Evolutionary conservation across 1,139 yeast species (phyloP).

Genomic region (Lodderomyces beijingensis): DNA sequence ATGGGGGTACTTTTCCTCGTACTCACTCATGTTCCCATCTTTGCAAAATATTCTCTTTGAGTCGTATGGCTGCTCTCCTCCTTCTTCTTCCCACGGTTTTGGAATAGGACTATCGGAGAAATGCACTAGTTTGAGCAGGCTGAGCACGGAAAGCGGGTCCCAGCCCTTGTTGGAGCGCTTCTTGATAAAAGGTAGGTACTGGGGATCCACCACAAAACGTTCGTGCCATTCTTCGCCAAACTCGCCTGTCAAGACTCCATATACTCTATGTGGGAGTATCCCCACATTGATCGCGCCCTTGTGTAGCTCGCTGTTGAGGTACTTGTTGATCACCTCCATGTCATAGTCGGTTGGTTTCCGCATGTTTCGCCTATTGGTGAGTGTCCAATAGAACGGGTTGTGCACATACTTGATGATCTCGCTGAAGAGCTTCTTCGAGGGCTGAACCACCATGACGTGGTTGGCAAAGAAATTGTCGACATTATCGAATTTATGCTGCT

Average conservation of each 20-base stretch:
- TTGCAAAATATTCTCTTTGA: conserved; percentile 24
- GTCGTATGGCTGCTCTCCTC: conserved; percentile 20
- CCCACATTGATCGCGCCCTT: conserved; percentile 24
- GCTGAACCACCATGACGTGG: conserved; percentile 45
- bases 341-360: conserved; percentile 35
- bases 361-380: conserved; percentile 19
- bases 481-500: conserved; percentile 29
- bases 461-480: conserved; percentile 32
- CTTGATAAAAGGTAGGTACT: conserved; percentile 26
- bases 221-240: conserved; percentile 30
- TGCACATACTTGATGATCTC: conserved; percentile 26
- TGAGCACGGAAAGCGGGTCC: conserved; percentile 21
- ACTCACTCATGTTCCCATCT: conserved; percentile 15
- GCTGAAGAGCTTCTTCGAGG: conserved; percentile 25
- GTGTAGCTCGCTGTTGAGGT: conserved; percentile 21
- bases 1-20: conserved; percentile 18
- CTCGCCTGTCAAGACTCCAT: conserved; percentile 49
- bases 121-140: conserved; percentile 29
- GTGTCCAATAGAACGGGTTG: conserved; percentile 31
- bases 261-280: conserved; percentile 42
- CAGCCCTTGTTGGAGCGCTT: conserved; percentile 21
- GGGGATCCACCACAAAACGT: conserved; percentile 27
- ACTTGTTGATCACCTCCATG: conserved; percentile 47
- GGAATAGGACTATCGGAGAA: conserved; percentile 46
- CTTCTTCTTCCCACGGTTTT: conserved; percentile 39